Conservation (phyloP, 441 rosid species). For the Lepidium campestre region DNA sequence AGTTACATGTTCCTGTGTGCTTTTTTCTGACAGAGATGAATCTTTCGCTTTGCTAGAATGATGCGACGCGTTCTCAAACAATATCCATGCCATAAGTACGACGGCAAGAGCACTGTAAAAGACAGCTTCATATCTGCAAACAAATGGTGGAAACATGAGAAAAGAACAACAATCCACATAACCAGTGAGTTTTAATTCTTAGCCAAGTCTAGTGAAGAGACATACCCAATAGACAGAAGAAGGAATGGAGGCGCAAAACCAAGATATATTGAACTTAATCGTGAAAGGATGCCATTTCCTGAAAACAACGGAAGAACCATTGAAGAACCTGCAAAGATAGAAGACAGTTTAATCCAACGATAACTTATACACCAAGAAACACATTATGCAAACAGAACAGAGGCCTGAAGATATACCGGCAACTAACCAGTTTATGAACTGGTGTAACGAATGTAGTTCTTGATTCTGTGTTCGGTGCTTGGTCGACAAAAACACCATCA, state of each 20-base stretch:
- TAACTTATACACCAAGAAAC: not conserved
- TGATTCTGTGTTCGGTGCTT: conserved; percentile 85
- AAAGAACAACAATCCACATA: conserved; percentile 1
- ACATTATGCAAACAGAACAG: not conserved
- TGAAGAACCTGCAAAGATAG: conserved; percentile 55
- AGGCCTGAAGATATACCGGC: conserved; percentile 50
- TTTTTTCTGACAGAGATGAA: conserved; percentile 34
- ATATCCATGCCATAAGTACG: conserved; percentile 81
- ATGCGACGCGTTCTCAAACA: conserved; percentile 70
- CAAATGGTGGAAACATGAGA: conserved; percentile 24
- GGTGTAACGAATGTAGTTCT: conserved; percentile 73
- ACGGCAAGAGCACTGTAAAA: conserved; percentile 84
- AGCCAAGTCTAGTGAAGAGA: not conserved
- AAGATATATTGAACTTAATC: conserved; percentile 80
- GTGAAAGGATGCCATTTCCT: conserved; percentile 58
- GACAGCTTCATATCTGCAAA: conserved; percentile 84
- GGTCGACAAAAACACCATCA: conserved; percentile 82
- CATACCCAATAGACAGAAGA: conserved; percentile 88
- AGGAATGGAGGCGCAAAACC: conserved; percentile 93
- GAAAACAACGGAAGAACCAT: conserved; percentile 85
- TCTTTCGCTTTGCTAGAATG: conserved; percentile 40
- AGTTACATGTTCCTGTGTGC: conserved; percentile 30
- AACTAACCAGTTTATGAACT: conserved; percentile 73
- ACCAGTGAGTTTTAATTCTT: not conserved
- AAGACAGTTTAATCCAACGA: not conserved